A percentile compares a stretch with the other conserved stretches of the same genome.
Evolutionary conservation across 1,284 basidiomycete genomes (phyloP).

Genomic region (Fomitopsis pinicola): DNA sequence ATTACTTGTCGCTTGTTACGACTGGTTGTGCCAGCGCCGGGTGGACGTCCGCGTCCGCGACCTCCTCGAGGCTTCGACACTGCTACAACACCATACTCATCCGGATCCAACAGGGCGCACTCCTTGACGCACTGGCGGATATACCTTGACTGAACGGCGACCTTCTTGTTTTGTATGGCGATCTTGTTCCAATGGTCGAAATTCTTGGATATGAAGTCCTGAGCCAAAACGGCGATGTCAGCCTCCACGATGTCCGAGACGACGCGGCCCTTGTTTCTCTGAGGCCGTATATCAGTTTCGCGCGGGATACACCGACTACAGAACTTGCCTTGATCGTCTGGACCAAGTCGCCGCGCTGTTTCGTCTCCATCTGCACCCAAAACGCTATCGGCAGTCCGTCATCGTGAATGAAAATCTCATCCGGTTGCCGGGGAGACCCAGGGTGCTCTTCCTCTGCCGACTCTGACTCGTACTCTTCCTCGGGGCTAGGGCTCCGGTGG

Average conservation of each 20-base stretch:
- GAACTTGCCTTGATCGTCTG: slow-evolving; percentile 18
- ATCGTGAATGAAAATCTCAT: slow-evolving; percentile 13
- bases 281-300: neutral
- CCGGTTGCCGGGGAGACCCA: neutral
- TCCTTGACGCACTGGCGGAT: slow-evolving; percentile 49
- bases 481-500: neutral
- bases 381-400: slow-evolving; percentile 15
- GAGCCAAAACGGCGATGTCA: slow-evolving; percentile 53
- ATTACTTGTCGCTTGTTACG: no score
- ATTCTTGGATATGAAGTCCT: slow-evolving; percentile 35
- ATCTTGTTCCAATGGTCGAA: slow-evolving; percentile 42
- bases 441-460: neutral
- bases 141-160: slow-evolving; percentile 47
- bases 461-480: neutral
- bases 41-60: slow-evolving; percentile 12
- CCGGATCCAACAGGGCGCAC: slow-evolving; percentile 41
- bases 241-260: slow-evolving; percentile 45
- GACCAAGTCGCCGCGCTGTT: slow-evolving; percentile 19
- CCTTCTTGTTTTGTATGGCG: slow-evolving; percentile 31
- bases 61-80: slow-evolving; percentile 11
- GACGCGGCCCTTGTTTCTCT: slow-evolving; percentile 64
- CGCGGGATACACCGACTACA: neutral
- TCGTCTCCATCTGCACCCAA: slow-evolving; percentile 25
- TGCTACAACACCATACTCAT: slow-evolving; percentile 28
- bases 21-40: neutral